Evolutionary conservation across 2,329 filamentous ascomycete genomes (phyloP), one percentile per base, ranked within the genome.

Genomic region (Diplodia scrobiculata): DNA sequence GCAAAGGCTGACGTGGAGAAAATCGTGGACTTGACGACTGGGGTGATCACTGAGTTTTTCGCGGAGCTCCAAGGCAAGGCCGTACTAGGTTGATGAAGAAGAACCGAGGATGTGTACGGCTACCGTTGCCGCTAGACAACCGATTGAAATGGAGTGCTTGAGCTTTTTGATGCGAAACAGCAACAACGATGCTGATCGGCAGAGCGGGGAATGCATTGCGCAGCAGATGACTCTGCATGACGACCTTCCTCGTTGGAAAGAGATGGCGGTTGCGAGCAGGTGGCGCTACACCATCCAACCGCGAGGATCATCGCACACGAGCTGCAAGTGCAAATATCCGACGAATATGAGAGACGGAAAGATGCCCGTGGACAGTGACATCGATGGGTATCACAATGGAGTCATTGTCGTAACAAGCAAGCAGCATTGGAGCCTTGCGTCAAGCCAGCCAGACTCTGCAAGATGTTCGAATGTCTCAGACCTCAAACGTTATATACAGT

Each of bases 1-100:
- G 86, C 82, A 0, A 76, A 77, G 51, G 79, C 79, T 7, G 86
- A 89, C 21, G 78, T 90, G 62, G 80, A 84, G 14, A 72, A 78
- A 27, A 84, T 89, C 63, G 85, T 85, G 1, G 77, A 82, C 19
- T 80, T 77, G 0, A 78, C 86, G 2, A 76, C 74, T 3, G 77
- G 73, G n/a, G 81, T 89, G 19, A 75, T 90, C 25, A 73, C 79
- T 14, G 83, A 84, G 19, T 82, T 77, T 70, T 82, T 82, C 63
- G 68, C 67, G 3, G 66, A 27, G 25, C 14, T 36, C 34, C 34
- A 36, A 36, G 10, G 10, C 10, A 36, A 13, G 34, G 34, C 10
- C 34, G 34, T 1, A 13, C 10, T 36, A 10, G 34, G 2, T 17
- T 14, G 32, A n/a, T 27, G 9, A 32, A 29, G 27, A 25, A 19